Evolutionary conservation across 2,329 filamentous ascomycete species (phyloP).

Genomic region (Tolypocladium sp.): DNA sequence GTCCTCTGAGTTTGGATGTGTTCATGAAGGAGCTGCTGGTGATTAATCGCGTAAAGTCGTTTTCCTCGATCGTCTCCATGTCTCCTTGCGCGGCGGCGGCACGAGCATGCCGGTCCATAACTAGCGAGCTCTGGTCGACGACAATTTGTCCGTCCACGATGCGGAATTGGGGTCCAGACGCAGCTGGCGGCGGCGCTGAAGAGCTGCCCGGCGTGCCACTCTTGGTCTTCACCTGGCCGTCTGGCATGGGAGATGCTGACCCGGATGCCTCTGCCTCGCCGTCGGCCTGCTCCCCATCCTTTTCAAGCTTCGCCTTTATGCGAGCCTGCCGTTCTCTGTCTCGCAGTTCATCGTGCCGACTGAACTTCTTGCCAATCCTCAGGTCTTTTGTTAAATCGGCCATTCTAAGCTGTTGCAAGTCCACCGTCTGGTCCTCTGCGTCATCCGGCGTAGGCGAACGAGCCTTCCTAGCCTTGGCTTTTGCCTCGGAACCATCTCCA

Average conservation of each 20-base stretch:
- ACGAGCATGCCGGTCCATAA: conserved; percentile 59
- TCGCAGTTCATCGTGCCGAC: conserved; percentile 63
- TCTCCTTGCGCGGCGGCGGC: conserved; percentile 43
- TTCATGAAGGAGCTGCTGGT: conserved; percentile 59
- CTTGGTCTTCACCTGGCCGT: conserved; percentile 3
- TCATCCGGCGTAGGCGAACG: conserved; percentile 53
- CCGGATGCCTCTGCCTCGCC: conserved; percentile 9
- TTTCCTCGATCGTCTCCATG: conserved; percentile 61
- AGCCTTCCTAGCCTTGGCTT: conserved; percentile 21
- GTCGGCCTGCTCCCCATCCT: conserved; percentile 13
- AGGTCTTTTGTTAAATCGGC: conserved; percentile 62
- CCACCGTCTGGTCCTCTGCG: conserved; percentile 53
- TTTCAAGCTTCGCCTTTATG: conserved; percentile 19
- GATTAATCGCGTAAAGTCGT: conserved; percentile 65
- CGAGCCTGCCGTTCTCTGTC: conserved; percentile 49
- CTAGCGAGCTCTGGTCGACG: conserved; percentile 57
- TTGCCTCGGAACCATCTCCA: conserved; percentile 10
- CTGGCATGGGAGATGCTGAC: conserved; percentile 7
- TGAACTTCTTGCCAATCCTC: conserved; percentile 65
- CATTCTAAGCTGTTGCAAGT: conserved; percentile 61
- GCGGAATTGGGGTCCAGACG: conserved; percentile 45
- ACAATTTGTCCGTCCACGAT: conserved; percentile 66
- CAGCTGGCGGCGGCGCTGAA: conserved; percentile 11
- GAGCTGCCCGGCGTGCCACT: conserved; percentile 5
- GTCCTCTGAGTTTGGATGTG: conserved; percentile 50